Conservation (phyloP, 257 asterid genomes). For the Cinchona pubescens region DNA sequence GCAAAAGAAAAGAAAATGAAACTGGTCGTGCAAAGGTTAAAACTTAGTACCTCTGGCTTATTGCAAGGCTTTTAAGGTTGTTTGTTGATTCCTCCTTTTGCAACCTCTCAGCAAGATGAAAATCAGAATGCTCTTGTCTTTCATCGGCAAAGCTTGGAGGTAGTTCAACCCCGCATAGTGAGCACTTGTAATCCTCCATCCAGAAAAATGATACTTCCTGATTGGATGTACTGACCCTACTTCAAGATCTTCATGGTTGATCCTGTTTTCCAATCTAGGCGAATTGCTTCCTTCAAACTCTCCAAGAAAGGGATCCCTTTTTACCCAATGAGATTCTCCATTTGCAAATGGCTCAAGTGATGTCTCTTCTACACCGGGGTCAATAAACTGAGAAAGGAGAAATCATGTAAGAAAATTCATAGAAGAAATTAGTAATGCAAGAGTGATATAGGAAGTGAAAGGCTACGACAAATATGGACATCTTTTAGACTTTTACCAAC, state of each 20-base stretch:
- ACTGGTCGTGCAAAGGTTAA: background rate
- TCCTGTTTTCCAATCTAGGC: conserved; percentile 12
- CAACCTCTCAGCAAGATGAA: conserved; percentile 83
- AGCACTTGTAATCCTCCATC: conserved; percentile 78
- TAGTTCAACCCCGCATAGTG: conserved; percentile 72
- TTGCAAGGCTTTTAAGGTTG: conserved; percentile 25
- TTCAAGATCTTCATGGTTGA: conserved; percentile 24
- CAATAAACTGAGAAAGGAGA: conserved; percentile 35
- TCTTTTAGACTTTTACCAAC: background rate
- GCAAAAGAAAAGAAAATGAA: background rate
- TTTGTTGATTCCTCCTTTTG: conserved; percentile 68
- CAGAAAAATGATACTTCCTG: conserved; percentile 40
- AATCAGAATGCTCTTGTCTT: conserved; percentile 89
- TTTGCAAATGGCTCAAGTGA: conserved; percentile 10
- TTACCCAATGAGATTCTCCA: conserved; percentile 20
- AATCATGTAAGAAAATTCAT: background rate
- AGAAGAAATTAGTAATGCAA: background rate
- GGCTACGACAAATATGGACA: background rate
- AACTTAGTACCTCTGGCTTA: conserved; percentile 19
- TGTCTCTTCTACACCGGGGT: conserved; percentile 20
- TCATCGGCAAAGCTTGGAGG: conserved; percentile 79
- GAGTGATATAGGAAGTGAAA: background rate
- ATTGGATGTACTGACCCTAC: conserved; percentile 31
- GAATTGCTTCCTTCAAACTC: conserved; percentile 28
- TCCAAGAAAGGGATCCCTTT: conserved; percentile 23